Evolutionary conservation across 176 grass and related monocot genomes (phyloP), one percentile per base, ranked within the genome.

Genomic region (Pontederia paniculata): DNA sequence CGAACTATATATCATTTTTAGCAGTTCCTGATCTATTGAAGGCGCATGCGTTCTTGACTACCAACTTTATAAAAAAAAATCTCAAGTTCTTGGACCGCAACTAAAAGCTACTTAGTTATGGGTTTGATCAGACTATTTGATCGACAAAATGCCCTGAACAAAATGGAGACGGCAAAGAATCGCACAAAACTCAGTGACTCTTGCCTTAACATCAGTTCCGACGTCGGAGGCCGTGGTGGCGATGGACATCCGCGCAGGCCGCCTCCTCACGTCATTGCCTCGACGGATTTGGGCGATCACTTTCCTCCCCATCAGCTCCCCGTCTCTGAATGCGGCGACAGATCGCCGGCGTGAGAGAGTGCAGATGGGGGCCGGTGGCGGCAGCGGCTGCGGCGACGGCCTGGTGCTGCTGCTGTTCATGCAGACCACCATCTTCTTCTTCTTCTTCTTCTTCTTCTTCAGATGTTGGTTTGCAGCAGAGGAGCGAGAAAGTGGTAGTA

Each of bases 231-330:
- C 50, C 25, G 14, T 3, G 48, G 50, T 50, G 10, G 22, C 50
- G 17, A 54, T 6, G 48, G 48, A 53, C 63, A 66, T 42, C 42
- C 15, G 48, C 14, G 42, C 48, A 14, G 17, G 50, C 25, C 11
- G 17, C 28, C 53, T 67, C 17, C 37, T 8, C 17, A 16, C 31
- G 23, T 7, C 17, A 42, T 17, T 5, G 28, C 10, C 2, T 23
- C 1, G 9, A 2, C 16, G 18, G 64, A 11, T 10, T 21, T 16
- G 23, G 28, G 0, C 6, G 64, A n/a, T 16, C 48, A 67, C 14
- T 48, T 23, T 67, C n/a, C 0, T 54, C 21, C 64, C 64, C 50
- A 67, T 67, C 23, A 31, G 0, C 16, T 54, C 47, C 7, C 64
- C 50, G 9, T 67, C 64, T 44, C 31, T 52, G 64, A 31, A 20